Evolutionary conservation across 345 rosid species (phyloP).

Genomic region (Schrenkiella parvula): DNA sequence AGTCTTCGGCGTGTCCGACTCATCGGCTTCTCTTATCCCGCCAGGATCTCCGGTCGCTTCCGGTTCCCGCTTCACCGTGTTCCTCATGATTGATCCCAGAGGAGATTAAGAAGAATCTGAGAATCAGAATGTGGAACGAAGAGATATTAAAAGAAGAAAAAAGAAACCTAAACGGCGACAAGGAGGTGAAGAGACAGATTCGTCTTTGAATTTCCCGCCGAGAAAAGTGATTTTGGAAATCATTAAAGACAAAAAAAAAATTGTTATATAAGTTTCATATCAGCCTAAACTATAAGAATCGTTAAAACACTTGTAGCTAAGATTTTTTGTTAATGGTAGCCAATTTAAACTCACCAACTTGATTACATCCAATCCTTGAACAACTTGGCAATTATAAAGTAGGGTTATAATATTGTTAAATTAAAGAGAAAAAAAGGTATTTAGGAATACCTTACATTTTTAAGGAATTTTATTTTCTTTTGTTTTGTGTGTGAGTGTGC

Average conservation of each 20-base stretch:
- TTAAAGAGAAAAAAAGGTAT: too few species aligned
- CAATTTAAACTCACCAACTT: too few species aligned
- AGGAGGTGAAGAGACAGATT: background rate
- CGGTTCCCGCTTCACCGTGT: background rate
- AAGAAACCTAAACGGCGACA: background rate
- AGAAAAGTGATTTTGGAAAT: too few species aligned
- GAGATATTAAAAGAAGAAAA: background rate
- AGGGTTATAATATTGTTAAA: too few species aligned
- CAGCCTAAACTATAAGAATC: too few species aligned
- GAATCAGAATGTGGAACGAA: background rate
- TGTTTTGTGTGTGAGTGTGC: background rate
- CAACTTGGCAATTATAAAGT: too few species aligned
- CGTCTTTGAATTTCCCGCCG: too few species aligned
- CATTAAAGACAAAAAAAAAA: too few species aligned
- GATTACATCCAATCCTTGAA: too few species aligned
- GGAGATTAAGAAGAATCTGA: background rate
- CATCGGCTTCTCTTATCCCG: background rate
- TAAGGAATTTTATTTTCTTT: background rate
- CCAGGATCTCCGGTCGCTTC: background rate
- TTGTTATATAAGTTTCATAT: too few species aligned
- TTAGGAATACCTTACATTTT: background rate
- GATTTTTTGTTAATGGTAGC: too few species aligned
- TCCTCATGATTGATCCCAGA: background rate
- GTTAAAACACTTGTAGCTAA: too few species aligned
- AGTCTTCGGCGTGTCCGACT: background rate